Evolutionary conservation across 2,329 filamentous ascomycete genomes (phyloP).

Genomic region (Stagonosporopsis vannaccii): DNA sequence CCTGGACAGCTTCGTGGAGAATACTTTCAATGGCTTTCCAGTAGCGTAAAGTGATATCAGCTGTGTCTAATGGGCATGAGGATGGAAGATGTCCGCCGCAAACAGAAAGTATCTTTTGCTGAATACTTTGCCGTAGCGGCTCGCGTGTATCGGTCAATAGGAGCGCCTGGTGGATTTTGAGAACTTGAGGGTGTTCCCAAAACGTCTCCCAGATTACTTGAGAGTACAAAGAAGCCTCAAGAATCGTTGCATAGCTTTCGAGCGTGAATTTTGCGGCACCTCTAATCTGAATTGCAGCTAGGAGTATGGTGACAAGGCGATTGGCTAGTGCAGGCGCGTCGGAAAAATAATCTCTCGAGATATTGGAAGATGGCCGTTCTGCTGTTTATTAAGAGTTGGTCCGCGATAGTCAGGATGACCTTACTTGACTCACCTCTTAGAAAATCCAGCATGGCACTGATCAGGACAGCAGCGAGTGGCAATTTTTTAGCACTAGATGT

Average conservation of each 20-base stretch:
- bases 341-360: constrained; percentile 44
- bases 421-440: constrained; percentile 39
- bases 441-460: constrained; percentile 42
- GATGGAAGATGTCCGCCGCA: constrained; percentile 46
- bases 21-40: constrained; percentile 45
- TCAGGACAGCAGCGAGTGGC: constrained; percentile 38
- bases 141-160: constrained; percentile 36
- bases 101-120: constrained; percentile 43
- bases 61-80: constrained; percentile 37
- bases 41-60: constrained; percentile 43
- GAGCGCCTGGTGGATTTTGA: constrained; percentile 40
- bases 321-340: constrained; percentile 38
- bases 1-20: constrained; percentile 36
- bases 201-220: constrained; percentile 46
- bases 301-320: constrained; percentile 40
- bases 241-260: constrained; percentile 41
- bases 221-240: constrained; percentile 49
- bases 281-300: constrained; percentile 26
- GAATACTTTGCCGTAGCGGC: constrained; percentile 36
- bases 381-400: constrained; percentile 33
- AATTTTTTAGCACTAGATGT: constrained; percentile 31
- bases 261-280: constrained; percentile 26
- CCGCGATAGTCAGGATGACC: background rate
- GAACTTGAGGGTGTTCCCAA: constrained; percentile 27
- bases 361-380: constrained; percentile 45